These are phyloP conservation scores for Sanghuangporus weigelae DNA, from an alignment of 1,284 basidiomycete species.

Conservation along the genomic window DNA sequence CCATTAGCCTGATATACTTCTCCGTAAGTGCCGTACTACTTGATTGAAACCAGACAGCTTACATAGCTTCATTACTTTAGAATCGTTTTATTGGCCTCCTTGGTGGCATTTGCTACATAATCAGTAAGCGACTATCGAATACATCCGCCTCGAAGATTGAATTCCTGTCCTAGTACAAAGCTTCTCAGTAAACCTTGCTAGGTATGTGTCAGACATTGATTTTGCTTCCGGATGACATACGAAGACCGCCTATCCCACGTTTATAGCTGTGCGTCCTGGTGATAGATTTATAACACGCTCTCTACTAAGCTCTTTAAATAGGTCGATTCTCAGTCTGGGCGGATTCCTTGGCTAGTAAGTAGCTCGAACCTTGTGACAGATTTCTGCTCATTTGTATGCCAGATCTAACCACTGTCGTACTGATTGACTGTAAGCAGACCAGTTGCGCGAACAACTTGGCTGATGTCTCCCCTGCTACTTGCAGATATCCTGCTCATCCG, in stretches of 20 bases:
- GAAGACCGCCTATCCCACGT: background rate
- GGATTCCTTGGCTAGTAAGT: background rate
- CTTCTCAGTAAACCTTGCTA: background rate
- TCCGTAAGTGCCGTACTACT: background rate
- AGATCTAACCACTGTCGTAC: background rate
- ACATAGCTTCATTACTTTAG: background rate
- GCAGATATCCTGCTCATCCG: constrained; percentile 8
- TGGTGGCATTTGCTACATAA: background rate
- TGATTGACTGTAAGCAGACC: background rate
- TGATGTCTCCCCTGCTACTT: background rate
- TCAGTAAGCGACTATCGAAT: no score
- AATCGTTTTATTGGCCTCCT: background rate
- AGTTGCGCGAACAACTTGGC: background rate
- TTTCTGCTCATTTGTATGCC: background rate
- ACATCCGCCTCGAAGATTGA: background rate
- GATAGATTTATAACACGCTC: background rate
- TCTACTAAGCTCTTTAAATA: background rate
- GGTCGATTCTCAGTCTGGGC: background rate
- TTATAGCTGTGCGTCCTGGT: background rate
- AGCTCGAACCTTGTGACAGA: background rate
- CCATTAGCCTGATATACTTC: background rate
- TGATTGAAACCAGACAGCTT: background rate
- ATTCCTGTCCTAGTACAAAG: background rate
- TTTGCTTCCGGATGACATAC: background rate
- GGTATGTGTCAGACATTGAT: background rate